phyloP scores from a whole-genome alignment of 768 basidiomycete species.

The Serendipita vermifera region DNA sequence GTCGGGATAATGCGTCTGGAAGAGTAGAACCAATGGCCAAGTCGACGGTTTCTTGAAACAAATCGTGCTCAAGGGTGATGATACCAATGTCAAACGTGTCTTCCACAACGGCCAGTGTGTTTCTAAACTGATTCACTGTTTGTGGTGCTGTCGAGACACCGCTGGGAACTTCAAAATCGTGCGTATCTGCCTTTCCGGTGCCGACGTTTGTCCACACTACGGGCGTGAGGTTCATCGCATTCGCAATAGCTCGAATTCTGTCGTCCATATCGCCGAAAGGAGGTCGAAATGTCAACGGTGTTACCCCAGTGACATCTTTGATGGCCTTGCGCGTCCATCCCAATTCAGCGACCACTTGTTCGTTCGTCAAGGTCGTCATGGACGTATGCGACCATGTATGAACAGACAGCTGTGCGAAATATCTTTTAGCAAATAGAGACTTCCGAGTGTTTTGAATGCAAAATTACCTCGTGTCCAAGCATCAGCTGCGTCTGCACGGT shows the following conservation, averaged over 20 bases:
- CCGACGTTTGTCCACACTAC: constrained; percentile 30
- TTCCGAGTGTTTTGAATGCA: too few relatives aligned
- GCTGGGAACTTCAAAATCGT: constrained; percentile 9
- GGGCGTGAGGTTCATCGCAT: constrained; percentile 33
- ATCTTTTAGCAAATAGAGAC: too few relatives aligned
- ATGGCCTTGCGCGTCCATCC: constrained; percentile 34
- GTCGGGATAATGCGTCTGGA: constrained; percentile 24
- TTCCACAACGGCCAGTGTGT: constrained; percentile 22
- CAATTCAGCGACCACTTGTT: constrained; percentile 33
- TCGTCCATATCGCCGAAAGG: constrained; percentile 23
- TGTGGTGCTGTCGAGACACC: neutral
- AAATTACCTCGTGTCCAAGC: constrained; percentile 19
- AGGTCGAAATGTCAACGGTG: constrained; percentile 24
- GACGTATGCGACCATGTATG: constrained; percentile 29
- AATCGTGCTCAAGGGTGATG: constrained; percentile 33
- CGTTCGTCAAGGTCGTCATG: constrained; percentile 24
- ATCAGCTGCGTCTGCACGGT: constrained; percentile 34
- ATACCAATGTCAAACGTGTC: constrained; percentile 29
- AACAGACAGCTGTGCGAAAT: constrained; percentile 15
- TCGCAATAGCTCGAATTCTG: constrained; percentile 32
- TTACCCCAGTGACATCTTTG: constrained; percentile 33
- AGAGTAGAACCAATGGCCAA: constrained; percentile 35
- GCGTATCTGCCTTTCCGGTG: constrained; percentile 13
- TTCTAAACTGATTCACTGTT: constrained; percentile 19
- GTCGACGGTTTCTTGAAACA: constrained; percentile 33